These are phyloP conservation scores for Parastagonospora nodorum DNA, from an alignment of 2,329 filamentous ascomycete species.

Conservation along the genomic window DNA sequence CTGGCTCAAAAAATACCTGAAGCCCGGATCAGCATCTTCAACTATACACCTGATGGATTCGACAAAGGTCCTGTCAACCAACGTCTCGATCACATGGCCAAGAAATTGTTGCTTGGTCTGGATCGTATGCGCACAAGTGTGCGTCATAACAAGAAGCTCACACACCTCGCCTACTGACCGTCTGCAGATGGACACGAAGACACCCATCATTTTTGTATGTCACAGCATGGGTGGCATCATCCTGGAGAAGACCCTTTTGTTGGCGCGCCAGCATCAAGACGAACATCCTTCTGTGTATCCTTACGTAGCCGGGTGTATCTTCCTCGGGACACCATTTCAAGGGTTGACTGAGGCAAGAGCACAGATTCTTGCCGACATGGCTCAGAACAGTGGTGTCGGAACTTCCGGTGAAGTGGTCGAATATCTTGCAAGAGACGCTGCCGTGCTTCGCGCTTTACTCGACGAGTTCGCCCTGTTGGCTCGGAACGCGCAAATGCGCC, in stretches of 20 bases:
- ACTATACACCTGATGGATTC: slow-evolving; percentile 38
- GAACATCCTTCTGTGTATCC: slow-evolving; percentile 26
- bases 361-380: slow-evolving; percentile 22
- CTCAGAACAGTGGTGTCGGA: slow-evolving; percentile 21
- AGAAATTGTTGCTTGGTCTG: slow-evolving; percentile 27
- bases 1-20: slow-evolving; percentile 31
- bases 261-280: slow-evolving; percentile 16
- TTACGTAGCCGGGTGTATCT: slow-evolving; percentile 26
- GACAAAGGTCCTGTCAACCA: slow-evolving; percentile 34
- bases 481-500: slow-evolving; percentile 21
- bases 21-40: slow-evolving; percentile 35
- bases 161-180: slow-evolving; percentile 5
- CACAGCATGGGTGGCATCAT: slow-evolving; percentile 38
- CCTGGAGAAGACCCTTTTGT: slow-evolving; percentile 26
- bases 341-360: slow-evolving; percentile 24
- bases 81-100: slow-evolving; percentile 31
- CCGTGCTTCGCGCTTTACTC: slow-evolving; percentile 15
- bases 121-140: slow-evolving; percentile 21
- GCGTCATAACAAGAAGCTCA: neutral
- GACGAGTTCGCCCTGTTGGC: slow-evolving; percentile 22
- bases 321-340: slow-evolving; percentile 27
- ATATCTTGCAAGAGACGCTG: slow-evolving; percentile 24
- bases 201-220: slow-evolving; percentile 36
- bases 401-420: slow-evolving; percentile 18
- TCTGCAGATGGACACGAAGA: slow-evolving; percentile 20